These are phyloP conservation scores for Biscutella auriculata DNA, from an alignment of 441 rosid genomes.

Conservation along the genomic window DNA sequence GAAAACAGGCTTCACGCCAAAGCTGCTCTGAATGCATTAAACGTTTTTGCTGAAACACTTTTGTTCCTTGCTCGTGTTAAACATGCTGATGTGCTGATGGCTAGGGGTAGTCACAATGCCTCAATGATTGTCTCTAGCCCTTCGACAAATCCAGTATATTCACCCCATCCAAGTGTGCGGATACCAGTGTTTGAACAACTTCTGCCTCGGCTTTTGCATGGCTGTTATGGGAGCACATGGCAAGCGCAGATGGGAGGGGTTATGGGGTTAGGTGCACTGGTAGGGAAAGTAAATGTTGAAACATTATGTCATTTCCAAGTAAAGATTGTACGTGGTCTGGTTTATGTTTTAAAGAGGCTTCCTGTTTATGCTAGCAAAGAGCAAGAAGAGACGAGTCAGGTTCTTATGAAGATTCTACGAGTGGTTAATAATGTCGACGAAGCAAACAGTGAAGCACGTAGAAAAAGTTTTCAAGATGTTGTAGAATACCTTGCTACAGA, in stretches of 20 bases:
- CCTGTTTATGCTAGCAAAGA: constrained; percentile 91
- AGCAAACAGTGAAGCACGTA: constrained; percentile 89
- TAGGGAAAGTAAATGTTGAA: constrained; percentile 98
- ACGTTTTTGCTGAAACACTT: constrained; percentile 84
- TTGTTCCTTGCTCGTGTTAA: constrained; percentile 86
- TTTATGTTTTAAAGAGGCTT: constrained; percentile 88
- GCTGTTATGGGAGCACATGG: constrained; percentile 97
- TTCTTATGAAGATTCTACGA: constrained; percentile 93
- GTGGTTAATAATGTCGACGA: constrained; percentile 98
- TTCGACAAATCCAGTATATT: constrained; percentile 96
- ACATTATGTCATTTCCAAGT: constrained; percentile 87
- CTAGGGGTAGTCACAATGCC: constrained; percentile 92
- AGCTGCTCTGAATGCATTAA: constrained; percentile 82
- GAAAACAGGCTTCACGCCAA: constrained; percentile 91
- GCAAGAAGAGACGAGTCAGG: constrained; percentile 98
- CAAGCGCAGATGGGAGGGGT: constrained; percentile 99
- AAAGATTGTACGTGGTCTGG: constrained; percentile 76
- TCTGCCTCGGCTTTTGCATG: constrained; percentile 92
- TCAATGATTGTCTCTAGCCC: constrained; percentile 99
- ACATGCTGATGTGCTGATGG: constrained; percentile 72
- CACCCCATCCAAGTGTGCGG: constrained; percentile 91
- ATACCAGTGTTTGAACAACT: constrained; percentile 98
- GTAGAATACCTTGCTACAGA: constrained; percentile 93
- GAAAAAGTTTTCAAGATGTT: constrained; percentile 88
- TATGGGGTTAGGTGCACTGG: constrained; percentile 94